phyloP scores from a whole-genome alignment of 805 yeast species.

The Candida loeiensis region DNA sequence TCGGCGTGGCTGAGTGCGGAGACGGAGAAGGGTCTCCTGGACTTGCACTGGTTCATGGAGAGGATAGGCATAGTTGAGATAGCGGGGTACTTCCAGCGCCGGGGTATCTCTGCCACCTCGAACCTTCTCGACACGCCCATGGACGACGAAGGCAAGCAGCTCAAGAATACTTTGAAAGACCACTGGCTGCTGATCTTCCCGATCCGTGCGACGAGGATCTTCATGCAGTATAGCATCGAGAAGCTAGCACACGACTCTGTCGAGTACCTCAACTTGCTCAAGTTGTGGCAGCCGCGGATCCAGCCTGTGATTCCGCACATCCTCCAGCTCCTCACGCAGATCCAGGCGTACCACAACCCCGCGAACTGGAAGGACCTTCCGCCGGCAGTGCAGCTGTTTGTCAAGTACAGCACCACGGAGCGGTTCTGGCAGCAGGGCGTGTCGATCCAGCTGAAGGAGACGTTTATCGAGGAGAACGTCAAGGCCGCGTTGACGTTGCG shows the following conservation, averaged over 20 bases:
- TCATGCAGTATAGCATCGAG: constrained; percentile 93
- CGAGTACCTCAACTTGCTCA: constrained; percentile 66
- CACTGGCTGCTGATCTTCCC: constrained; percentile 96
- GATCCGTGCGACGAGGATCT: constrained; percentile 89
- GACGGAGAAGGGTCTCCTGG: constrained; percentile 84
- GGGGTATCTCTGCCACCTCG: constrained; percentile 76
- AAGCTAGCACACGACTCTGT: constrained; percentile 75
- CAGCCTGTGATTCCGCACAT: constrained; percentile 90
- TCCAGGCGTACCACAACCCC: constrained; percentile 93
- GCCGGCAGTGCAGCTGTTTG: constrained; percentile 85
- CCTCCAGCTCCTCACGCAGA: constrained; percentile 79
- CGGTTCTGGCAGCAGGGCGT: constrained; percentile 99
- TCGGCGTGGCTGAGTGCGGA: constrained; percentile 89
- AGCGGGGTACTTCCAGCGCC: constrained; percentile 80
- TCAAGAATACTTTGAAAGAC: constrained; percentile 76
- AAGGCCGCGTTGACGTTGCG: constrained; percentile 90
- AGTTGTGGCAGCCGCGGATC: constrained; percentile 89
- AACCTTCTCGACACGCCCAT: constrained; percentile 73
- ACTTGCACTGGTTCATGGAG: constrained; percentile 98
- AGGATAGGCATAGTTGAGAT: constrained; percentile 91
- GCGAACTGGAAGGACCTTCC: constrained; percentile 88
- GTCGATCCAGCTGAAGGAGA: constrained; percentile 88
- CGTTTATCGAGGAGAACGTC: constrained; percentile 89
- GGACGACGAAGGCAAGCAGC: constrained; percentile 81
- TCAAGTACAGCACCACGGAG: constrained; percentile 83